These are phyloP conservation scores for Hericium coralloides DNA, from an alignment of 768 basidiomycete genomes.

Conservation along the genomic window DNA sequence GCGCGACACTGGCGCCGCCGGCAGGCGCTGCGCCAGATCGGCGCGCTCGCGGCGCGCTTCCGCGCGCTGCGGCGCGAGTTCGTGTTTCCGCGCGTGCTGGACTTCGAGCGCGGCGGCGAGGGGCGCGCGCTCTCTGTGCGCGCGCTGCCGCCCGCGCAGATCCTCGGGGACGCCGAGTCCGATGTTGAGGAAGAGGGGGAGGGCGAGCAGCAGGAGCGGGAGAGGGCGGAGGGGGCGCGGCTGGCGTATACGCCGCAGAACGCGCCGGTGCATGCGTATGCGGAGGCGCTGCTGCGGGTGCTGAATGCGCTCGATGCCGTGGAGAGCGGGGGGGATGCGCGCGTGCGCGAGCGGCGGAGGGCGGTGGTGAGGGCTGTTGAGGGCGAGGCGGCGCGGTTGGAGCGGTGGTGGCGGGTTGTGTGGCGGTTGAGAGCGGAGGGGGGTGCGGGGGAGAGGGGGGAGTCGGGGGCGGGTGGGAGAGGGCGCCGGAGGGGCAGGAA, in stretches of 20 bases:
- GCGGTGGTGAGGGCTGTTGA: constrained; percentile 48
- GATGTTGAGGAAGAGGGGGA: constrained; percentile 1
- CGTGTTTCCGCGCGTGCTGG: not conserved
- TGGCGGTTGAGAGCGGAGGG: not conserved
- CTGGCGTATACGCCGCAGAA: constrained; percentile 53
- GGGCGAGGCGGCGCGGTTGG: constrained; percentile 44
- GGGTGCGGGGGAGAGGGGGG: too few relatives aligned
- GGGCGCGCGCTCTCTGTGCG: not conserved
- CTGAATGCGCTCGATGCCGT: constrained; percentile 51
- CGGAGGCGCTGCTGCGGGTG: constrained; percentile 49
- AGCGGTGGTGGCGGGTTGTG: constrained; percentile 21
- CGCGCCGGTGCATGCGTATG: constrained; percentile 51
- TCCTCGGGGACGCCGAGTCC: not conserved
- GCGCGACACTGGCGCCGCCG: not conserved
- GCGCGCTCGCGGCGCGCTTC: not conserved
- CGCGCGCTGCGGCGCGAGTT: not conserved
- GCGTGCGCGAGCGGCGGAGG: constrained; percentile 43
- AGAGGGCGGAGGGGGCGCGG: constrained; percentile 4
- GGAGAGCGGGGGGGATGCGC: constrained; percentile 49
- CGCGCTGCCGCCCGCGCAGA: not conserved
- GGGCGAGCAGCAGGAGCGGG: not conserved
- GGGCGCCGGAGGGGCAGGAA: too few relatives aligned
- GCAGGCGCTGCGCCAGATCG: not conserved
- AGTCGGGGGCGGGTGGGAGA: too few relatives aligned
- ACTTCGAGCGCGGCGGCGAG: not conserved